These are phyloP conservation scores for Phytophthora kernoviae DNA, from an alignment of 352 stramenopile species.

Conservation along the genomic window DNA sequence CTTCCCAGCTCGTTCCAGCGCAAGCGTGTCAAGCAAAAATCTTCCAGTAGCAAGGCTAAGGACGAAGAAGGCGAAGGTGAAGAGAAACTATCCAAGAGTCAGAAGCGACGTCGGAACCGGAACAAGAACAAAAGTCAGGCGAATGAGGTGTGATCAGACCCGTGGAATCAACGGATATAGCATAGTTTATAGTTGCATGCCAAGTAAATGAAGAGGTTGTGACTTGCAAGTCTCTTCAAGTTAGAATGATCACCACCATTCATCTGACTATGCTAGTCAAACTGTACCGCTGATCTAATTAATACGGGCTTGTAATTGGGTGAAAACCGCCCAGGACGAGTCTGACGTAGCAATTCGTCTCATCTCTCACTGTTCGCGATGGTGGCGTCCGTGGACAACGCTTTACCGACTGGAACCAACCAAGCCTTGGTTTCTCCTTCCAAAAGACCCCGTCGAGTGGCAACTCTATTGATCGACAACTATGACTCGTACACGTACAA, in stretches of 20 bases:
- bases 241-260: constrained; percentile 1
- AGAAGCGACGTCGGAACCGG: constrained; percentile 53
- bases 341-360: constrained; percentile 15
- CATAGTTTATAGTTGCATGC: constrained; percentile 30
- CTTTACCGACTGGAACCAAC: constrained; percentile 3
- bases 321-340: constrained; percentile 14
- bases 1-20: constrained; percentile 77
- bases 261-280: constrained; percentile 6
- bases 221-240: constrained; percentile 14
- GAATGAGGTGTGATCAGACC: constrained; percentile 12
- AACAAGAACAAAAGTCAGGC: constrained; percentile 29
- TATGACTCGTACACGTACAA: constrained; percentile 99
- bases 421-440: background rate
- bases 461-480: constrained; percentile 96
- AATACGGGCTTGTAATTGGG: constrained; percentile 29
- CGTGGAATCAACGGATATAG: constrained; percentile 8
- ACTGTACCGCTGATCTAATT: background rate
- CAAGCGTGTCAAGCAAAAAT: constrained; percentile 58
- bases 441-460: constrained; percentile 40
- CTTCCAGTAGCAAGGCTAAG: constrained; percentile 12
- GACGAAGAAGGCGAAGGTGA: constrained; percentile 25
- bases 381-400: constrained; percentile 40
- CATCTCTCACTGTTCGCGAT: constrained; percentile 15
- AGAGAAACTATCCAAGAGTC: constrained; percentile 37
- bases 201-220: background rate